Base-by-base conservation (phyloP, 1,284 basidiomycete species). In the Irpex sp. region DNA sequence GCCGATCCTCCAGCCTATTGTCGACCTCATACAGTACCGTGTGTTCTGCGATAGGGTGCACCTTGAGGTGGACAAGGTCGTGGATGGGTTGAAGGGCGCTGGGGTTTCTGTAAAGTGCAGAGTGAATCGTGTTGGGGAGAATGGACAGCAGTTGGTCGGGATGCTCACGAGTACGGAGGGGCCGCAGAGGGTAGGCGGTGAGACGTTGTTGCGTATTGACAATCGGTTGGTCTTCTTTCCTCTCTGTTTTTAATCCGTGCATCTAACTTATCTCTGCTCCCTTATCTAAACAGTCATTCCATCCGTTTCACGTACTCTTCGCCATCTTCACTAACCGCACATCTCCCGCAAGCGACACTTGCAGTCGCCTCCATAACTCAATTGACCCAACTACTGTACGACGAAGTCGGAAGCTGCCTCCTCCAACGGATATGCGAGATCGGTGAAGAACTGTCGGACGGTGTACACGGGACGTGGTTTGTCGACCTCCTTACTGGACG, bases 11-110 rank as follows among this genome's bases (percentile, higher is more conserved):
- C 87, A 87, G 58, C 89, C 89, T 0, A 78, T 92, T 64, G 86
- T 92, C 65, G 89, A 92, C 70, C 69, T 92, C 21, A 74, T 93
- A 47, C 91, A 92, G 73, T 93, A 93, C 70, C 83, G 85, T 67
- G 83, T 84, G 19, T 92, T 93, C 72, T 89, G 87, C 70, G 72
- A 81, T 61, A 81, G 86, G 63, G 78, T 92, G 49, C 80, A 82
- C 61, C 64, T 73, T 1, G 88, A 92, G 75, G 74, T 93, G 38
- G 73, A 76, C 55, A 80, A 79, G 65, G 79, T 86, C 58, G 77
- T 79, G 4, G 61, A 65, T 34, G 84, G 83, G 2, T 73, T 93
- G 59, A 74, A 73, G 19, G 72, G 67, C 49, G 85, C 82, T 0
- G 86, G 87, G 2, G 81, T 93, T n/a, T 72, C 79, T 8, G 82